phyloP scores from a whole-genome alignment of 768 basidiomycete species.

The Steccherinum ochraceum region DNA sequence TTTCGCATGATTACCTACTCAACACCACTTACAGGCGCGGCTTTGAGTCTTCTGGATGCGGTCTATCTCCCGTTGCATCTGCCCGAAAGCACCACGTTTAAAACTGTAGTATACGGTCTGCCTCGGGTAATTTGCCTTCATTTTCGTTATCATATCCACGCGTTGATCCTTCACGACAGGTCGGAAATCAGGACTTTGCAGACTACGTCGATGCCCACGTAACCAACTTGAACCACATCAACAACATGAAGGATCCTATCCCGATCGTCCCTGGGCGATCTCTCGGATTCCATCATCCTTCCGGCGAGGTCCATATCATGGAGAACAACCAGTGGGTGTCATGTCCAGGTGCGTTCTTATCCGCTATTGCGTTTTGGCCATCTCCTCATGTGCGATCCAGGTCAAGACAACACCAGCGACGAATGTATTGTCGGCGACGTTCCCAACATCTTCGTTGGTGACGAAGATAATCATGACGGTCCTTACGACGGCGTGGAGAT shows the following conservation, averaged over 20 bases:
- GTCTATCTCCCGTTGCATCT: conserved; percentile 50
- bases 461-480: conserved; percentile 42
- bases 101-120: conserved; percentile 25
- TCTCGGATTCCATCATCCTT: conserved; percentile 41
- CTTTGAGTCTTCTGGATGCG: conserved; percentile 44
- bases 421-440: conserved; percentile 52
- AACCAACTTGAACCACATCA: conserved; percentile 43
- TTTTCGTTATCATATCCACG: neutral
- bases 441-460: conserved; percentile 38
- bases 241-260: conserved; percentile 39
- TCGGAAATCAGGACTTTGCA: conserved; percentile 58
- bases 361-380: neutral
- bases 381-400: conserved; percentile 28
- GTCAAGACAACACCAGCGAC: conserved; percentile 52
- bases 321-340: conserved; percentile 41
- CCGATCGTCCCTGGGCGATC: conserved; percentile 29
- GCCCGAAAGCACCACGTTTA: conserved; percentile 23
- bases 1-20: neutral
- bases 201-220: conserved; percentile 44
- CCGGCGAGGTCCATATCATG: conserved; percentile 33
- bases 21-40: conserved; percentile 31
- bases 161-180: conserved; percentile 20
- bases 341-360: conserved; percentile 32
- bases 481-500: conserved; percentile 34
- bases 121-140: conserved; percentile 19